Evolutionary conservation across 1,284 basidiomycete genomes (phyloP), one percentile per base, ranked within the genome.

Genomic region (Mrakiaceae sp.): DNA sequence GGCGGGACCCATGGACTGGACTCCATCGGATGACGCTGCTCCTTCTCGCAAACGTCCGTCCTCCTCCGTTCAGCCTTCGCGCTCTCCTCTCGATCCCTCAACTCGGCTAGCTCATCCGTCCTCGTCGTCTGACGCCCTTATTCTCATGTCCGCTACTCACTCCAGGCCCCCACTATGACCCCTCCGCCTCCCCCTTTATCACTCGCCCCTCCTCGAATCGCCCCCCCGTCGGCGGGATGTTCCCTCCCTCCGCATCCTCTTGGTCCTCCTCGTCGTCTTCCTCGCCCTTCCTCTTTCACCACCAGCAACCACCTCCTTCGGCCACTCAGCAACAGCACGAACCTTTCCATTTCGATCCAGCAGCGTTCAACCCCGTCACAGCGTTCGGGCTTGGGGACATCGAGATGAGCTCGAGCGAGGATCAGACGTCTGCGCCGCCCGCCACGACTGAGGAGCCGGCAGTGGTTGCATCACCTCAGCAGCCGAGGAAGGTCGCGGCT

Each of bases 401-500:
- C 14, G 55, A 57, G 14, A 57, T 49, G 48, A 27, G 49, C 27
- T 7, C 47, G 10, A 5, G 58, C 52, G 39, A 63, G 64, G 49
- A 61, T 48, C 51, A 55, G 58, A 27, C 42, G 42, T 46, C 47
- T 49, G 56, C 16, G 55, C 9, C n/a, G 46, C 39, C 47, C 58
- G 39, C 42, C 53, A 4, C 42, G 9, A 40, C 55, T 39, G 9
- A 43, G 55, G 27, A 56, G 55, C 55, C 9, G 40, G 40, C 51
- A 7, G 7, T 7, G 12, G 2, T 10, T 16, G 12, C 6, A 11
- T 7, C 11, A 7, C 11, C 11, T 52, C 51, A 67, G 55, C 14
- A 51, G 49, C 11, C 50, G 16, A 46, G 64, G 27, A 70, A 27
- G 80, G 76, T 87, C 60, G 85, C 87, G 7, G 77, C 79, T 2